Evolutionary conservation across 1,284 basidiomycete species (phyloP).

Genomic region (Puccinia novopanici): DNA sequence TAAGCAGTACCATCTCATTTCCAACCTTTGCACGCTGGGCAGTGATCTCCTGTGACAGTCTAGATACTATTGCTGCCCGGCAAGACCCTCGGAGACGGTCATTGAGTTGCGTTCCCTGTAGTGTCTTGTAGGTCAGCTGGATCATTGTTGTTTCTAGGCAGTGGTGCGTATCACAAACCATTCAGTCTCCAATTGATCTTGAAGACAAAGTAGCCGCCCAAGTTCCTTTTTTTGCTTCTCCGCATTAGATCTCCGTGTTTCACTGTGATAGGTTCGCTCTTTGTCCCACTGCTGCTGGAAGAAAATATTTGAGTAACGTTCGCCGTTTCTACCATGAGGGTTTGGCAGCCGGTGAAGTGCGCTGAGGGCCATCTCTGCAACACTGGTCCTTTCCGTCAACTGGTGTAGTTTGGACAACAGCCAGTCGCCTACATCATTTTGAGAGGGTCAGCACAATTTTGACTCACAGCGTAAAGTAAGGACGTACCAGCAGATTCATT

Average conservation of each 20-base stretch:
- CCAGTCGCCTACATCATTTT: slow-evolving; percentile 17
- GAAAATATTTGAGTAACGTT: not conserved
- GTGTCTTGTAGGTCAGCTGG: not conserved
- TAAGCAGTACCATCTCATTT: not conserved
- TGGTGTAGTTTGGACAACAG: not conserved
- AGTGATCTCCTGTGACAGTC: not conserved
- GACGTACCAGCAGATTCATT: not conserved
- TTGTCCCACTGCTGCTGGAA: slow-evolving; percentile 5
- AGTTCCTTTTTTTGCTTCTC: slow-evolving; percentile 13
- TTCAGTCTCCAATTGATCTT: not conserved
- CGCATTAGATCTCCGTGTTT: not conserved
- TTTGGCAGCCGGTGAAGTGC: not conserved
- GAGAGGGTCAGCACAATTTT: not conserved
- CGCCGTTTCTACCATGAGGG: not conserved
- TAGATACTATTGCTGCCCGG: not conserved
- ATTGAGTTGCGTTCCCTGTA: not conserved
- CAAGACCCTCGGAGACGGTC: not conserved
- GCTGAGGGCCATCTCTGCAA: too few relatives aligned
- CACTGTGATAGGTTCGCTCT: not conserved
- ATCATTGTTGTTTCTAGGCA: not conserved
- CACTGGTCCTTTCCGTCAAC: not conserved
- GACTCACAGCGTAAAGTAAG: not conserved
- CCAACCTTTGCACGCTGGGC: not conserved
- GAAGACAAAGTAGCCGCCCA: not conserved
- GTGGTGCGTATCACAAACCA: not conserved